Conservation (phyloP, 2,329 filamentous ascomycete genomes). For the Trichoderma hamatum region DNA sequence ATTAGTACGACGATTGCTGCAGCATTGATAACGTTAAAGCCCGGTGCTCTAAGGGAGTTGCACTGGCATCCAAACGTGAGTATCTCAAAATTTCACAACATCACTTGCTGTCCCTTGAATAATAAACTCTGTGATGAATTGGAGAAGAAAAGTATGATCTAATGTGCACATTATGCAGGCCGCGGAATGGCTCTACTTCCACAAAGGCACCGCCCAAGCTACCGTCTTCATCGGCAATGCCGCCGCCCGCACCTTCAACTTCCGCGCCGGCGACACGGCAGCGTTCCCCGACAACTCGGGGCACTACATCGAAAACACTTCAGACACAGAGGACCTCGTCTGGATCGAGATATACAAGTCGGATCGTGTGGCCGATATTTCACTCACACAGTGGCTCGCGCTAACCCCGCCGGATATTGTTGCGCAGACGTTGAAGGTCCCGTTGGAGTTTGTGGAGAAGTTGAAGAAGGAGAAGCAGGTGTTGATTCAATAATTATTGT, state of each 20-base stretch:
- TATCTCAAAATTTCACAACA: not conserved
- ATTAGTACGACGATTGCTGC: constrained; percentile 67
- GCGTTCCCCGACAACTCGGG: constrained; percentile 68
- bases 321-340: constrained; percentile 62
- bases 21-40: constrained; percentile 65
- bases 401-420: constrained; percentile 66
- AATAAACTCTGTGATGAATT: not conserved
- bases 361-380: constrained; percentile 67
- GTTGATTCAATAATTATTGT: constrained; percentile 36
- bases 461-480: constrained; percentile 68
- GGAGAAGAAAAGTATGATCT: not conserved
- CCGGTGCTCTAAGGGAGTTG: constrained; percentile 64
- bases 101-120: not conserved
- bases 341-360: constrained; percentile 73
- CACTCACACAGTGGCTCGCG: constrained; percentile 69
- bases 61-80: constrained; percentile 71
- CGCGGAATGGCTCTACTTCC: constrained; percentile 74
- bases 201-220: constrained; percentile 61
- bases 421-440: constrained; percentile 61
- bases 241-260: constrained; percentile 68
- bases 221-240: constrained; percentile 66
- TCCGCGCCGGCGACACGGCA: constrained; percentile 67
- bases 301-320: constrained; percentile 73
- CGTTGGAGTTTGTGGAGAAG: constrained; percentile 56
- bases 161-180: constrained; percentile 45